A percentile compares a stretch with the other conserved stretches of the same genome.
Evolutionary conservation across 2,329 filamentous ascomycete species (phyloP).

Genomic region (Beauveria medogensis): DNA sequence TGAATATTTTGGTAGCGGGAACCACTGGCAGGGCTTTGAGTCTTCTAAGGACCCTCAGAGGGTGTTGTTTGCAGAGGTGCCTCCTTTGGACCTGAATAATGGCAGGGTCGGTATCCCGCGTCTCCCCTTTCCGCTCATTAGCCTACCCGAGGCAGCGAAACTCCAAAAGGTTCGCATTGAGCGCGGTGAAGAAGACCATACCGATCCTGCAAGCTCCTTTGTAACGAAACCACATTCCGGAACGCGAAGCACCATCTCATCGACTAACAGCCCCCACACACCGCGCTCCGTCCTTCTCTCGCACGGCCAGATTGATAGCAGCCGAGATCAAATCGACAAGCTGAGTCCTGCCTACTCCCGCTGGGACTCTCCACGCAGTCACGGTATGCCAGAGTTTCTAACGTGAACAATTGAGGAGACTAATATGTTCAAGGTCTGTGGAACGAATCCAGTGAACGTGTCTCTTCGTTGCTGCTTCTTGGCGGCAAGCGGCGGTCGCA

Average conservation of each 20-base stretch:
- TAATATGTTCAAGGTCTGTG: neutral
- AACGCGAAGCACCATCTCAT: slow-evolving; percentile 24
- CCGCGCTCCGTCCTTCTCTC: slow-evolving; percentile 17
- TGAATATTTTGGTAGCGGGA: slow-evolving; percentile 4
- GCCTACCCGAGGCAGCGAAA: slow-evolving; percentile 28
- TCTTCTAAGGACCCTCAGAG: neutral
- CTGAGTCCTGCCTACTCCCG: slow-evolving; percentile 1
- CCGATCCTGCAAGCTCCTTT: slow-evolving; percentile 22
- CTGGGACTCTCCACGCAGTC: slow-evolving; percentile 2
- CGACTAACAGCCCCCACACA: slow-evolving; percentile 19
- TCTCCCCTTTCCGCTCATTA: slow-evolving; percentile 29
- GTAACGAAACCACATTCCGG: slow-evolving; percentile 21
- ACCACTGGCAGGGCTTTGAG: slow-evolving; percentile 5
- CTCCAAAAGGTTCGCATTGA: slow-evolving; percentile 25
- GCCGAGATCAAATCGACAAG: neutral
- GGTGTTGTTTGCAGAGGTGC: neutral
- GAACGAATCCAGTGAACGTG: slow-evolving; percentile 4
- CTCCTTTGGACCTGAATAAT: neutral
- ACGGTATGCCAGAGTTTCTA: neutral
- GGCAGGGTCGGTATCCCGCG: slow-evolving; percentile 16
- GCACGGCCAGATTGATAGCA: neutral
- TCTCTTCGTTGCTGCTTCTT: slow-evolving; percentile 1
- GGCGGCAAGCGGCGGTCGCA: slow-evolving; percentile 4
- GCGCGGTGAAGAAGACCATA: slow-evolving; percentile 30
- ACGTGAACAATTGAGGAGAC: neutral